These are phyloP conservation scores for Gaillardinia entomophila DNA, from an alignment of 805 yeast species.

Conservation along the genomic window DNA sequence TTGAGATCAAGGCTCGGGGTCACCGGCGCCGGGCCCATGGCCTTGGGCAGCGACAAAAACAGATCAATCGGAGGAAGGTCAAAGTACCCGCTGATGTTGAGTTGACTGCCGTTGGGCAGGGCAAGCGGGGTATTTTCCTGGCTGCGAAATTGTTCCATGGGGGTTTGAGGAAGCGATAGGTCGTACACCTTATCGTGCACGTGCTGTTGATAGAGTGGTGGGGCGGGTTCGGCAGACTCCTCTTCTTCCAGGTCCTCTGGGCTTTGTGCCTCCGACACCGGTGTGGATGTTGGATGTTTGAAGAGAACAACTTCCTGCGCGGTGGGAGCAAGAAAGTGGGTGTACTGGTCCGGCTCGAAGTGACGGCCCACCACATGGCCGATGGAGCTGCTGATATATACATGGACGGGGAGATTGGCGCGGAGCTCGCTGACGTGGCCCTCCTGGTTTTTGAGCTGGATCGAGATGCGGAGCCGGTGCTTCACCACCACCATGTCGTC, in stretches of 20 bases:
- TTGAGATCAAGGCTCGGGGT: slow-evolving; percentile 17
- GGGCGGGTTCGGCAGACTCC: slow-evolving; percentile 29
- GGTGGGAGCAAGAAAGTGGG: slow-evolving; percentile 16
- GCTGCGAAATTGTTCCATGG: slow-evolving; percentile 29
- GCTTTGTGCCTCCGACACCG: neutral
- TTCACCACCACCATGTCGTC: slow-evolving; percentile 37
- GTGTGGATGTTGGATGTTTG: too few species aligned
- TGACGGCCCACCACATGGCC: slow-evolving; percentile 32
- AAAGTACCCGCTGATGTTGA: slow-evolving; percentile 24
- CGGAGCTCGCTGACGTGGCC: slow-evolving; percentile 49
- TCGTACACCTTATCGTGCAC: slow-evolving; percentile 34
- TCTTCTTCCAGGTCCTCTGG: slow-evolving; percentile 15
- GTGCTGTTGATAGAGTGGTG: slow-evolving; percentile 39
- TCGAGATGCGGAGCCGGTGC: slow-evolving; percentile 40
- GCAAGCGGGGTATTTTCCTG: slow-evolving; percentile 7
- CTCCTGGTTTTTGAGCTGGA: slow-evolving; percentile 41
- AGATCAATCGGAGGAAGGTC: slow-evolving; percentile 16
- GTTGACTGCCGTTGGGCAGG: slow-evolving; percentile 8
- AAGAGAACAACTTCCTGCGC: neutral
- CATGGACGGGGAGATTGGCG: slow-evolving; percentile 44
- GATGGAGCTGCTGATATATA: slow-evolving; percentile 36
- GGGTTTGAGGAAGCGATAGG: slow-evolving; percentile 26
- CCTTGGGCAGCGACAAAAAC: neutral
- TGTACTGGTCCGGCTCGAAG: slow-evolving; percentile 22
- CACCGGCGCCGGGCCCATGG: slow-evolving; percentile 2